Conservation (phyloP, 2,329 filamentous ascomycete genomes). For the Fusarium sarcochroum region DNA sequence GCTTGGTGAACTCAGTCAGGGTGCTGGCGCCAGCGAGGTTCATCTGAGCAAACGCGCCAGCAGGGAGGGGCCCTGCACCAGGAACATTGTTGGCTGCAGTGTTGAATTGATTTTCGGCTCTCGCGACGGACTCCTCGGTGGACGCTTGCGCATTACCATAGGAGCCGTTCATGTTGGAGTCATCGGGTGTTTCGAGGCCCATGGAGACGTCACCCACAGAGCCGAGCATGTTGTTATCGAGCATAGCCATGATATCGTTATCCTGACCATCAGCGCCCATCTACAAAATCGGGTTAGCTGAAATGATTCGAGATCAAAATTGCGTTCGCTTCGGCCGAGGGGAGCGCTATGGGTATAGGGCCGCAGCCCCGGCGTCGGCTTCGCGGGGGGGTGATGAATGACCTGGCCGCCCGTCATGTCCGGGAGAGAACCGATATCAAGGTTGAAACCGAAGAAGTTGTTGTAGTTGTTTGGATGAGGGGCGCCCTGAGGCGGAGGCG, state of each 20-base stretch:
- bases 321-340: slow-evolving; percentile 31
- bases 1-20: slow-evolving; percentile 72
- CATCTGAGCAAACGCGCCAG: slow-evolving; percentile 55
- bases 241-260: slow-evolving; percentile 59
- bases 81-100: slow-evolving; percentile 56
- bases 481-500: slow-evolving; percentile 48
- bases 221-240: slow-evolving; percentile 60
- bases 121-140: slow-evolving; percentile 51
- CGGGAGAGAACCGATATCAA: slow-evolving; percentile 48
- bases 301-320: slow-evolving; percentile 32
- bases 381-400: slow-evolving; percentile 34
- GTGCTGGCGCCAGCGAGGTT: slow-evolving; percentile 57
- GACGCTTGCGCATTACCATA: slow-evolving; percentile 42
- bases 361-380: slow-evolving; percentile 34
- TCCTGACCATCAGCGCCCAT: slow-evolving; percentile 50
- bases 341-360: slow-evolving; percentile 20
- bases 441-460: slow-evolving; percentile 56
- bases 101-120: slow-evolving; percentile 54
- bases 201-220: slow-evolving; percentile 59
- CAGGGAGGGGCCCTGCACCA: slow-evolving; percentile 60
- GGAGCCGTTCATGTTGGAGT: slow-evolving; percentile 41
- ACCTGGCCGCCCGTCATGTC: slow-evolving; percentile 49
- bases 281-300: slow-evolving; percentile 44
- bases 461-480: slow-evolving; percentile 45
- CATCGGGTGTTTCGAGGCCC: slow-evolving; percentile 57